Percentiles rank a stretch among this genome's conserved stretches.
Evolutionary conservation across 352 stramenopile species (phyloP).

Genomic region (Peronospora tabacina): DNA sequence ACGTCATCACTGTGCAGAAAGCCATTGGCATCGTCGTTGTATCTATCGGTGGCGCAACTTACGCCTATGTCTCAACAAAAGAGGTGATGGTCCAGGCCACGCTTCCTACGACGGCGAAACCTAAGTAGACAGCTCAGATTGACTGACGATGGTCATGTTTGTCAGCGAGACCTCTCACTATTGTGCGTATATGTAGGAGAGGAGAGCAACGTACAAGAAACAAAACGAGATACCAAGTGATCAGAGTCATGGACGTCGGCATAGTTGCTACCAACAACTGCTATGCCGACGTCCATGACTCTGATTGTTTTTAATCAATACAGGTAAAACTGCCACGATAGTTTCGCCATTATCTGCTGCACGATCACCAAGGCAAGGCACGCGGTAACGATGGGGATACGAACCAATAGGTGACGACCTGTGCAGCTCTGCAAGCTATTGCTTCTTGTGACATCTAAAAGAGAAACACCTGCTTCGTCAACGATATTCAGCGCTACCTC

Average conservation of each 20-base stretch:
- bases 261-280: slow-evolving; percentile 1
- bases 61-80: slow-evolving; percentile 71
- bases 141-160: slow-evolving; percentile 8
- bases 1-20: slow-evolving; percentile 62
- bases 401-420: slow-evolving; percentile 52
- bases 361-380: slow-evolving; percentile 44
- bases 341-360: slow-evolving; percentile 7
- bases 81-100: slow-evolving; percentile 55
- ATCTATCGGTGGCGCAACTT: slow-evolving; percentile 51
- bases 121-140: slow-evolving; percentile 22
- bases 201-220: slow-evolving; percentile 1
- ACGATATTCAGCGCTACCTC: slow-evolving; percentile 9
- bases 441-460: slow-evolving; percentile 6
- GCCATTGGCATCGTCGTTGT: slow-evolving; percentile 63
- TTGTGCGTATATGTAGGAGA: slow-evolving; percentile 20
- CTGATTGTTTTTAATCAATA: slow-evolving; percentile 5
- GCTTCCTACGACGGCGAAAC: slow-evolving; percentile 29
- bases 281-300: slow-evolving; percentile 4
- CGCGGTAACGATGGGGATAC: slow-evolving; percentile 56
- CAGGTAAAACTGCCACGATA: neutral
- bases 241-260: slow-evolving; percentile 4
- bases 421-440: slow-evolving; percentile 27
- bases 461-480: slow-evolving; percentile 10
- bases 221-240: slow-evolving; percentile 10
- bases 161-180: slow-evolving; percentile 9